Evolutionary conservation across 495 filamentous ascomycete genomes (phyloP).

Genomic region (Penicillium ucsense): DNA sequence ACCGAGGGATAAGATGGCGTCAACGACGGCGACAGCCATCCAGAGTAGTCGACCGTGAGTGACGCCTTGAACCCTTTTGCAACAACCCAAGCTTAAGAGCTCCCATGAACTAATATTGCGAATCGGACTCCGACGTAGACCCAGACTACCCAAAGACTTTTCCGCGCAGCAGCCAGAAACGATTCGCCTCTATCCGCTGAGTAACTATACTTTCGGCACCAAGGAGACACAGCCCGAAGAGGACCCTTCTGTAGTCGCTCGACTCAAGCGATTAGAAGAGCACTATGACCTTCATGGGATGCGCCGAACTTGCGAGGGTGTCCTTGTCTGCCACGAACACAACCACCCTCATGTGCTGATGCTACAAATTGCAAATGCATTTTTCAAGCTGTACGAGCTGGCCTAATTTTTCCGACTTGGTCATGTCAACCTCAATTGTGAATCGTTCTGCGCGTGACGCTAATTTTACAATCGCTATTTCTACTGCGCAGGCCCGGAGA

Average conservation of each 20-base stretch:
- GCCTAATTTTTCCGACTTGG: neutral
- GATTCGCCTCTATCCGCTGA: conserved; percentile 88
- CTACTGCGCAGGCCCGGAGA: conserved; percentile 61
- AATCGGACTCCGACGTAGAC: conserved; percentile 31
- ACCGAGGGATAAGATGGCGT: conserved; percentile 51
- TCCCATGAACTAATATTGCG: neutral
- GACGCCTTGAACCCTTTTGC: neutral
- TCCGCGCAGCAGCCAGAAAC: conserved; percentile 81
- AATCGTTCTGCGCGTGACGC: neutral
- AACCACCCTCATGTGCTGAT: conserved; percentile 97
- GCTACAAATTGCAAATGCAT: conserved; percentile 98
- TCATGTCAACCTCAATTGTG: neutral
- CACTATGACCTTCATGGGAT: conserved; percentile 90
- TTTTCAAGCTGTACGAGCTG: conserved; percentile 73
- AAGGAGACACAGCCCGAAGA: conserved; percentile 98
- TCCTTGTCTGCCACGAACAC: conserved; percentile 96
- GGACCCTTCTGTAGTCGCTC: conserved; percentile 87
- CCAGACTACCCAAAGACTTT: conserved; percentile 72
- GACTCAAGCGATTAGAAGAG: conserved; percentile 85
- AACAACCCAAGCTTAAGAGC: neutral
- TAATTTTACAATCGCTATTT: conserved; percentile 1
- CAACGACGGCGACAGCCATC: conserved; percentile 55
- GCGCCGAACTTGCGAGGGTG: conserved; percentile 92
- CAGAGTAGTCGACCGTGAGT: conserved; percentile 61
- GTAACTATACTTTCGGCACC: conserved; percentile 97